phyloP scores from a whole-genome alignment of 1,284 basidiomycete genomes.

The Quambalaria eucalypti region DNA sequence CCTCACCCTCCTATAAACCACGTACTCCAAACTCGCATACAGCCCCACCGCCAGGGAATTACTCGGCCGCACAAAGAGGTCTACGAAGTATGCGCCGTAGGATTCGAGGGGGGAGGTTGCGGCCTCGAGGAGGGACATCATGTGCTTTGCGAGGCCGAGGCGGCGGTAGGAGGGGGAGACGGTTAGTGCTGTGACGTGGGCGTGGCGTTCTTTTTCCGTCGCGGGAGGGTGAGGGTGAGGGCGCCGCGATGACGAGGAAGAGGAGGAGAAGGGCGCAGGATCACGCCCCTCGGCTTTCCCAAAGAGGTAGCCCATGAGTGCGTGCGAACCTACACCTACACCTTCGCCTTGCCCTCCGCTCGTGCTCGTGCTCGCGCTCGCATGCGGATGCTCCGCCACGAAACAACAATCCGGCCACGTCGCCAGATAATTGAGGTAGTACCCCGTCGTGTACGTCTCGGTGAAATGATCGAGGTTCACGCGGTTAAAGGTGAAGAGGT shows the following conservation, averaged over 20 bases:
- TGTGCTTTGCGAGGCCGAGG: conserved; percentile 66
- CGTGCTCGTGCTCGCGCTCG: background rate
- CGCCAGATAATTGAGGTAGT: conserved; percentile 75
- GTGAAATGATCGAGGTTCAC: conserved; percentile 90
- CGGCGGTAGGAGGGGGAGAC: conserved; percentile 84
- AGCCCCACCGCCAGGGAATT: conserved; percentile 56
- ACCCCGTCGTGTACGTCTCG: conserved; percentile 77
- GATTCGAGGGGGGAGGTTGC: conserved; percentile 57
- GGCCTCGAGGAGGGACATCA: conserved; percentile 72
- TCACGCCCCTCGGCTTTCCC: conserved; percentile 40
- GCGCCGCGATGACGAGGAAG: too few relatives aligned
- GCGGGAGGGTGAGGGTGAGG: background rate
- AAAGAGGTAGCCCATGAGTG: conserved; percentile 31
- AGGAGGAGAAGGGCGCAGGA: conserved; percentile 14
- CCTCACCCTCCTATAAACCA: conserved; percentile 70
- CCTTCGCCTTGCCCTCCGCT: background rate
- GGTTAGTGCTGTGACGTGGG: conserved; percentile 77
- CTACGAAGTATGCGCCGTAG: conserved; percentile 67
- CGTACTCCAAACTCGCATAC: conserved; percentile 79
- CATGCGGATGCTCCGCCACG: background rate
- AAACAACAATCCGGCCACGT: conserved; percentile 83
- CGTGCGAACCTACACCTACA: background rate
- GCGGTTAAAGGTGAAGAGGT: conserved; percentile 85
- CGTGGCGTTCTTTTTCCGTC: conserved; percentile 28
- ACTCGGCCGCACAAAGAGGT: conserved; percentile 77